Conservation (phyloP, 2,329 filamentous ascomycete species). For the Geosmithia morbida region DNA sequence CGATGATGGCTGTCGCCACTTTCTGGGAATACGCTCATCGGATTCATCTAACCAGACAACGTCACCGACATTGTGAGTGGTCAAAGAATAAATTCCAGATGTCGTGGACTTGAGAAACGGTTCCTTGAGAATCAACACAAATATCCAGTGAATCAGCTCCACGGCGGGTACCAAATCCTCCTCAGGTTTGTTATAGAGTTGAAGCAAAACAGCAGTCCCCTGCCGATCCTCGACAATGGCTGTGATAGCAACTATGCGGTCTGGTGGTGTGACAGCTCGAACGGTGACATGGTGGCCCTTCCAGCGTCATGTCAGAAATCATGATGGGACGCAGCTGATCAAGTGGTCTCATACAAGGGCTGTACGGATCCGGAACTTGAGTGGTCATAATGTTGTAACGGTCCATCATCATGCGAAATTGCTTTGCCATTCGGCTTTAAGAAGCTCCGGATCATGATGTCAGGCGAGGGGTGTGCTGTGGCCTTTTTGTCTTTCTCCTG, state of each 20-base stretch:
- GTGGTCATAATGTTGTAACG: background rate
- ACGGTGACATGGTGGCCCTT: constrained; percentile 8
- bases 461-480: no score
- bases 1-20: constrained; percentile 1
- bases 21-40: constrained; percentile 22
- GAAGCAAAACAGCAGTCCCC: constrained; percentile 17
- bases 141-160: constrained; percentile 17
- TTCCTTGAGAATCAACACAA: constrained; percentile 33
- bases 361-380: background rate
- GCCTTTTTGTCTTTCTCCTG: background rate
- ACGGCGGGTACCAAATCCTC: constrained; percentile 16
- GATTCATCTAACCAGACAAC: constrained; percentile 19
- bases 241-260: constrained; percentile 7
- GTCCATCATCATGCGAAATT: background rate
- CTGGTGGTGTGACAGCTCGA: constrained; percentile 7
- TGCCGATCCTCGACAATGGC: constrained; percentile 23
- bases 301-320: constrained; percentile 14
- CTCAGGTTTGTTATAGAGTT: constrained; percentile 26
- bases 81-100: constrained; percentile 24
- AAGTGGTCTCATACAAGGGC: background rate
- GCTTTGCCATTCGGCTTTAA: background rate
- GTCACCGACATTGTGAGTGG: constrained; percentile 38
- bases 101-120: constrained; percentile 30
- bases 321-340: constrained; percentile 7
- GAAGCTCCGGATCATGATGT: background rate